Percentiles rank a stretch among this genome's conserved stretches.
Conservation (phyloP, 139 green algal species). For the Chlorella sp. region DNA sequence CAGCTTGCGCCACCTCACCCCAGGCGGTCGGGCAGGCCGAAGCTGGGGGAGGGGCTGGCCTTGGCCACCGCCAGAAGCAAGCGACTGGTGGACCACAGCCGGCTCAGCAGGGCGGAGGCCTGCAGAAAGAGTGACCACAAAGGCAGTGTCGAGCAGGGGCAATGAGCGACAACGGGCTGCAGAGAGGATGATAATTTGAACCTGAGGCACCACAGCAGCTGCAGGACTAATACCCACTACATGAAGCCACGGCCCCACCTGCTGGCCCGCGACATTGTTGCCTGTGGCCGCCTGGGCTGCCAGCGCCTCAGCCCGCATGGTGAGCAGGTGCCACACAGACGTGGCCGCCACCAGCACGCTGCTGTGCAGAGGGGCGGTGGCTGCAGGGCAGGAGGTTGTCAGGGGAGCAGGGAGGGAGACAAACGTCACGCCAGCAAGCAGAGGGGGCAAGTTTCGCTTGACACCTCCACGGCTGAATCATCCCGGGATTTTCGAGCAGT, state of each 20-base stretch:
- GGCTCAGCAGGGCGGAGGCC: background rate
- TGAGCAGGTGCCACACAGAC: conserved; percentile 5
- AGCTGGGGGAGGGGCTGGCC: background rate
- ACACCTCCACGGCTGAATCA: too few relatives aligned
- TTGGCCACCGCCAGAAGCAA: background rate
- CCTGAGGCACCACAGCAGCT: too few relatives aligned
- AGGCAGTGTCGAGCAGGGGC: too few relatives aligned
- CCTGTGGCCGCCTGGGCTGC: background rate
- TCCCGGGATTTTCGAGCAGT: too few relatives aligned
- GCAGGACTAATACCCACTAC: too few relatives aligned
- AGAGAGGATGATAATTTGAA: too few relatives aligned
- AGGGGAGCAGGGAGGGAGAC: background rate
- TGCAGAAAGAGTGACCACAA: too few relatives aligned
- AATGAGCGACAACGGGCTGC: too few relatives aligned
- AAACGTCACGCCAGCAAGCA: too few relatives aligned
- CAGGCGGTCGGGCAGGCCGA: conserved; percentile 4
- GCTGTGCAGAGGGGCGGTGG: background rate
- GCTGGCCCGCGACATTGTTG: background rate
- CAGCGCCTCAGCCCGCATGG: background rate
- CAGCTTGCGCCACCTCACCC: background rate
- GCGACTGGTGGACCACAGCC: conserved; percentile 9
- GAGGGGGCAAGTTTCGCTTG: too few relatives aligned
- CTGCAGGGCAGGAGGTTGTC: background rate
- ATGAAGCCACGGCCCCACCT: background rate
- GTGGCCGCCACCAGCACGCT: conserved; percentile 1